Percentiles rank a stretch among this genome's conserved stretches.
Conservation (phyloP, 345 rosid species). For the Hibiscus trionum region DNA sequence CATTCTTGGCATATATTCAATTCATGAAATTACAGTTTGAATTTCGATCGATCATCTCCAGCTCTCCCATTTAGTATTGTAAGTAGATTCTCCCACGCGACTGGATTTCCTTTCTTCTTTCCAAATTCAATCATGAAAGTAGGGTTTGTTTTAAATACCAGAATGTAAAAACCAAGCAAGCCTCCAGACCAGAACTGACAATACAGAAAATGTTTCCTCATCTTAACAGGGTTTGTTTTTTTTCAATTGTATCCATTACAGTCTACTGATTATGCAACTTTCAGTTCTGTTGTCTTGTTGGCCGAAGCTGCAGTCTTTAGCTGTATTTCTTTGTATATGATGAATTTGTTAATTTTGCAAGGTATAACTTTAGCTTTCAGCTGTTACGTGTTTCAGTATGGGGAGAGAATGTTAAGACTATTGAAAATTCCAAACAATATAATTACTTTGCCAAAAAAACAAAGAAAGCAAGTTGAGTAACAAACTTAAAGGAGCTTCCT, state of each 20-base stretch:
- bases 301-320: not conserved
- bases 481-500: constrained; percentile 65
- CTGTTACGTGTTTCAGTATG: too few species aligned
- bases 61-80: not conserved
- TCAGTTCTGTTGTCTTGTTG: too few species aligned
- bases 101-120: not conserved
- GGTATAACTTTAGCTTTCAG: not conserved
- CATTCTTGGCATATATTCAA: constrained; percentile 79
- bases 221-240: not conserved
- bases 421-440: not conserved
- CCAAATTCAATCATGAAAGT: not conserved
- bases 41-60: not conserved
- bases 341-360: not conserved
- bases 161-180: too few species aligned
- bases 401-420: too few species aligned
- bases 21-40: constrained; percentile 14
- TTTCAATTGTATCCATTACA: not conserved
- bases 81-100: not conserved
- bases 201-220: not conserved
- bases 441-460: too few species aligned
- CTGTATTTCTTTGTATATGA: not conserved
- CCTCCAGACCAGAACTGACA: not conserved
- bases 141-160: too few species aligned
- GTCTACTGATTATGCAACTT: not conserved
- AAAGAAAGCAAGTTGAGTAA: not conserved